These are phyloP conservation scores for Starmera amethionina DNA, from an alignment of 805 yeast genomes.

Conservation along the genomic window DNA sequence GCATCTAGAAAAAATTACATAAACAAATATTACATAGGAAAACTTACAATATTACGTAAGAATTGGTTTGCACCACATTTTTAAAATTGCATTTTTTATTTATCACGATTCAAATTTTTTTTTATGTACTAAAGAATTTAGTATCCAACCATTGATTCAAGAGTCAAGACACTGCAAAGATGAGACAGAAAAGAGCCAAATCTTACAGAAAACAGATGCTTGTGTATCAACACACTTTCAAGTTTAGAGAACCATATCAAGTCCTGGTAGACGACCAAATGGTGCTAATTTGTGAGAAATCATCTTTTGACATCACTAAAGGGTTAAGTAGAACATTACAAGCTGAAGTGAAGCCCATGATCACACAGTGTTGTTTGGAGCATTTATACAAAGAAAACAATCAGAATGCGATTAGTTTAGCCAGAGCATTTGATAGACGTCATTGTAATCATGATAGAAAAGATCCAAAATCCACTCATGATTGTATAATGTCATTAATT, in stretches of 20 bases:
- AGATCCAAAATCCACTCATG: constrained; percentile 52
- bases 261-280: constrained; percentile 77
- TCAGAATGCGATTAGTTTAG: constrained; percentile 70
- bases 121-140: too few species aligned
- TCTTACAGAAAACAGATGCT: constrained; percentile 89
- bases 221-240: constrained; percentile 75
- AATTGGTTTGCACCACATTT: constrained; percentile 27
- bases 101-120: too few species aligned
- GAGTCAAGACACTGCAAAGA: constrained; percentile 20
- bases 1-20: too few species aligned
- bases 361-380: constrained; percentile 93
- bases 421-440: constrained; percentile 81
- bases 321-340: constrained; percentile 78
- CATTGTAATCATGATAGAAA: constrained; percentile 78
- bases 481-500: constrained; percentile 68
- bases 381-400: constrained; percentile 64
- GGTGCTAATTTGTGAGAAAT: constrained; percentile 51
- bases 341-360: constrained; percentile 79
- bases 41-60: too few species aligned
- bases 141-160: not conserved
- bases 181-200: constrained; percentile 97
- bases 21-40: too few species aligned
- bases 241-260: constrained; percentile 91
- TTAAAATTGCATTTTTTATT: not conserved
- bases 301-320: constrained; percentile 71